phyloP scores from a whole-genome alignment of 116 monocot genomes.

The Papilionanthe hybrid region DNA sequence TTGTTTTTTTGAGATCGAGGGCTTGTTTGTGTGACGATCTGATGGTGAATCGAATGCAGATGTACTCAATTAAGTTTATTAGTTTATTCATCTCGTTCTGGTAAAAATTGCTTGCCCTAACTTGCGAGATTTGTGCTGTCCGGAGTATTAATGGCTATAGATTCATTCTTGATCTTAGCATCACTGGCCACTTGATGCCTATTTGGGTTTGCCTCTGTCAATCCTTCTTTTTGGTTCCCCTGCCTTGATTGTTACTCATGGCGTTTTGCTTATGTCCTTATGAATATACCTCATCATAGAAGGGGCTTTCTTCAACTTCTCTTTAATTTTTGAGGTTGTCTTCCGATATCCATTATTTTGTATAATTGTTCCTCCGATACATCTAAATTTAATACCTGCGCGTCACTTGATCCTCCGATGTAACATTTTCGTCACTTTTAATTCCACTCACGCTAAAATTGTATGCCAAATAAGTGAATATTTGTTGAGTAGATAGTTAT shows the following conservation, averaged over 20 bases:
- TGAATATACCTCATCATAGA: neutral
- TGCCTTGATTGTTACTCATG: neutral
- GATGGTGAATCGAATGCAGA: neutral
- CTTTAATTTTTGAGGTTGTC: constrained; percentile 3
- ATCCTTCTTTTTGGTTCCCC: neutral
- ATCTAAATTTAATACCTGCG: neutral
- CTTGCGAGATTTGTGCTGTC: neutral
- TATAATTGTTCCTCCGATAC: neutral
- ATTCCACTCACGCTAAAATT: neutral
- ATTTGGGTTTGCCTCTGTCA: neutral
- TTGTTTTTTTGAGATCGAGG: neutral
- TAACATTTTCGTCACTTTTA: neutral
- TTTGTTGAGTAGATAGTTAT: neutral
- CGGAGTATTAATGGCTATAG: neutral
- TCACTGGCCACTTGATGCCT: neutral
- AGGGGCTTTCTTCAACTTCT: neutral
- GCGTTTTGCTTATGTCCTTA: neutral
- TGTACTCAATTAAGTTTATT: neutral
- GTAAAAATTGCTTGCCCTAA: neutral
- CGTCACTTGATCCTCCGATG: neutral
- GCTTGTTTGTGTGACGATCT: neutral
- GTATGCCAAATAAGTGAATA: neutral
- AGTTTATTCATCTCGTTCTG: neutral
- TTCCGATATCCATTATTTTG: neutral
- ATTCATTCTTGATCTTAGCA: neutral